Evolutionary conservation across 2,329 filamentous ascomycete species (phyloP), one percentile per base, ranked within the genome.

Genomic region (Macrophomina phaseolina): DNA sequence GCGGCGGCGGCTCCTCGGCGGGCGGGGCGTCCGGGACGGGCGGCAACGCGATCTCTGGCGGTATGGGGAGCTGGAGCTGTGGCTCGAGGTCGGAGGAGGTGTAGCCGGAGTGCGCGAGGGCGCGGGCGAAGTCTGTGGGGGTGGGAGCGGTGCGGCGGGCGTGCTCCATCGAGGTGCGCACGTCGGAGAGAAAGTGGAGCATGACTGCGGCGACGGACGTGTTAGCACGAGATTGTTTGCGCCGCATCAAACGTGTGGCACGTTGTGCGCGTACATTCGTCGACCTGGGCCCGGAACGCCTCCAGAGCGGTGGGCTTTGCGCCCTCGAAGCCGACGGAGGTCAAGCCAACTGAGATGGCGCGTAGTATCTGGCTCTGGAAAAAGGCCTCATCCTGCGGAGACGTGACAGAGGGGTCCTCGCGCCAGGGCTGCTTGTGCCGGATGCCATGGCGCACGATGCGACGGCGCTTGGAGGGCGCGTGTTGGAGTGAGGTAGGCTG

Each of bases 71-170:
- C 34, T 74, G 74, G 14, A 76, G 64, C 30, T 69, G 71, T 30
- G 77, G 73, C 48, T 79, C 71, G 8, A 81, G 71, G n/a, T 75
- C 74, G 14, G 79, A 81, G 65, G 79, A 76, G 9, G 74, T 73
- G 14, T 82, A 71, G 67, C 76, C 74, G 65, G 73, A 68, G 68
- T 77, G 78, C 45, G 83, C 78, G 60, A 87, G 80, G 9, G 84
- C 84, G 65, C 79, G 78, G 67, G 86, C 82, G 74, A 89, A 89
- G 75, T 90, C 88, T 68, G 84, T 81, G 0, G 87, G 83, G 28
- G 87, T 83, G 1, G 87, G 84, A 53, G 82, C 80, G 9, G 79
- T 82, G 61, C 88, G 84, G 56, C 88, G 83, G 61, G 81, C 81
- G 52, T 82, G 81, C 48, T 81, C 76, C 88, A 90, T 90, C 5